Base-by-base conservation (phyloP, 305 asterid species). In the Nicotiana rustica region DNA sequence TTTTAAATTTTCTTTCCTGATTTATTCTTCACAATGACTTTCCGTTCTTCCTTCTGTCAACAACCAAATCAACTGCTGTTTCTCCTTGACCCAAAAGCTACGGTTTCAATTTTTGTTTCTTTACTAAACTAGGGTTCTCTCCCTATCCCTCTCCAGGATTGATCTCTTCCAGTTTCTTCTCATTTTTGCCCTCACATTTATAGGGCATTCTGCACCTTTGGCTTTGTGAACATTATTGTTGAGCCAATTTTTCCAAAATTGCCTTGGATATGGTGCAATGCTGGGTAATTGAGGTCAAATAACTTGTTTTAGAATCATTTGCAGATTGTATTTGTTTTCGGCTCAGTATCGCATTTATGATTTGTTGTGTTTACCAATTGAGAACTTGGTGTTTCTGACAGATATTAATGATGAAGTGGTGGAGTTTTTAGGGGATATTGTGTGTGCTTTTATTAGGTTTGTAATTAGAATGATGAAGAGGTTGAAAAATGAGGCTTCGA, bases 381-480 rank as follows among this genome's bases (percentile, higher is more conserved):
- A 71, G 38, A 21, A 36, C 14, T 47, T 47, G 61, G 21, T 47
- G 78, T 13, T 47, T 13, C 13, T 47, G 62, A 21, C 61, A 47
- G 6, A 55, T 71, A 1, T 47, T n/a, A 70, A 18, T 21, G 38
- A 73, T 25, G 79, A 73, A 73, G 79, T 47, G 62, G 79, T 21
- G 38, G 62, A 60, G 21, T 10, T 2, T 73, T 13, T 73, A 73
- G 79, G 78, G 64, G 44, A 47, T 80, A n/a, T 15, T 47, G 9
- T 80, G 13, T 47, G 17, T 80, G 62, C 31, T 49, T 25, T 25
- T 49, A 66, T 61, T 36, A 66, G 62, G 49, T 47, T 10, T 4
- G 21, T 25, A 3, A 44, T 44, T 71, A 71, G 13, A 7, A 86
- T 79, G 90, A 96, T 92, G 99, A 94, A 91, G 92, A 93, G 96